Conservation (phyloP, 176 grass and related monocot genomes). For the Eragrostis nindensis region DNA sequence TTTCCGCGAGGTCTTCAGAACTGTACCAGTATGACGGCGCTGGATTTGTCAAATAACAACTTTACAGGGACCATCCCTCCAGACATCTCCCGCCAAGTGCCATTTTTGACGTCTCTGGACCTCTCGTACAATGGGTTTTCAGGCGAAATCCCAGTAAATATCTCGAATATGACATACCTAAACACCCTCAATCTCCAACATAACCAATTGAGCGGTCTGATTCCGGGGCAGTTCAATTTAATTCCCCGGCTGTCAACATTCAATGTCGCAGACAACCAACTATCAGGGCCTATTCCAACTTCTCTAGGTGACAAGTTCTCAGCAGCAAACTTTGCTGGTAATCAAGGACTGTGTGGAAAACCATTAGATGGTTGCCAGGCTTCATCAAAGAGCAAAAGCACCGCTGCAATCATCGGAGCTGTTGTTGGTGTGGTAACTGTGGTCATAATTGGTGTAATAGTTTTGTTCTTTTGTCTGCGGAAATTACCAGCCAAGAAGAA, state of each 20-base stretch:
- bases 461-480: conserved; percentile 54
- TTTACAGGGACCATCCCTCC: conserved; percentile 57
- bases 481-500: conserved; percentile 72
- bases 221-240: conserved; percentile 47
- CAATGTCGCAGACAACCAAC: conserved; percentile 56
- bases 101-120: conserved; percentile 57
- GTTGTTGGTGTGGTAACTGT: conserved; percentile 65
- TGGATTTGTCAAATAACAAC: conserved; percentile 78
- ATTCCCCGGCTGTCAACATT: conserved; percentile 38
- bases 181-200: conserved; percentile 71
- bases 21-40: conserved; percentile 68
- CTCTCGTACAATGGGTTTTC: conserved; percentile 75
- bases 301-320: accelerated
- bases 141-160: conserved; percentile 48
- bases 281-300: conserved; percentile 37
- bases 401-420: conserved; percentile 58
- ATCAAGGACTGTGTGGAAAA: conserved; percentile 41
- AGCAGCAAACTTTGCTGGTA: conserved; percentile 37
- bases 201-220: conserved; percentile 63
- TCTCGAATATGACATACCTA: conserved; percentile 62
- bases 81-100: conserved; percentile 61
- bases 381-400: conserved; percentile 55
- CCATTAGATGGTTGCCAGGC: conserved; percentile 49
- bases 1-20: conserved; percentile 71
- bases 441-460: conserved; percentile 51